Evolutionary conservation across 2,329 filamentous ascomycete genomes (phyloP), one percentile per base, ranked within the genome.

Genomic region (Pseudogymnoascus sp.): DNA sequence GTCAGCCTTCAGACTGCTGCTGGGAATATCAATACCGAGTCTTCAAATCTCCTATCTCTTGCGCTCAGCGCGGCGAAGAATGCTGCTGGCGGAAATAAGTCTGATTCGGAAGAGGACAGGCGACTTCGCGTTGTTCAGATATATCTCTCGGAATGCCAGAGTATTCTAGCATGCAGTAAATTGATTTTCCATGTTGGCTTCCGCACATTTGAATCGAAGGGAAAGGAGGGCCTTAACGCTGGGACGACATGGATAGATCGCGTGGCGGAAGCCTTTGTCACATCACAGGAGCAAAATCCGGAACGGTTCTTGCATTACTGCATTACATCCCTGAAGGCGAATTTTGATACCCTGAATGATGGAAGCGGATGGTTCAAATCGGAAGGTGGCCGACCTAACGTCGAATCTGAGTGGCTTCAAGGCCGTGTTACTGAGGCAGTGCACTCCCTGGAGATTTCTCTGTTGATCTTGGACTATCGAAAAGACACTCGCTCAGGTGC

Each of bases 1-100:
- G 80, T 85, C 60, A 91, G 89, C 67, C 75, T 95, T 48, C 85
- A 88, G 67, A 87, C 88, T 67, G 88, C 88, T 13, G 82, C 86
- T 10, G 87, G 86, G 18, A 78, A 83, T 26, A 82, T 81, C 61
- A 85, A 83, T 70, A 72, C 77, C 10, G 79, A 82, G 63, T 76
- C 80, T 69, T 76, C 84, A 65, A 75, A 79, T 68, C 73, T 89
- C 68, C 68, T 82, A 65, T 74, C 81, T 19, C 74, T 74, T 67
- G 48, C 70, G 66, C 52, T 67, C 63, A 72, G 68, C 15, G 67
- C 66, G 8, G 62, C 30, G 12, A 38, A 34, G 34, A 57, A 57
- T 57, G 15, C 30, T 23, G 30, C 21, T 5, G n/a, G n/a, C 21
- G 34, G 34, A 9, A 78, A 83, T 55, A 75, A 80, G 60, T 90